Evolutionary conservation across 371 early-diverging fungal genomes (phyloP).

Genomic region (Lichtheimia hyalospora): DNA sequence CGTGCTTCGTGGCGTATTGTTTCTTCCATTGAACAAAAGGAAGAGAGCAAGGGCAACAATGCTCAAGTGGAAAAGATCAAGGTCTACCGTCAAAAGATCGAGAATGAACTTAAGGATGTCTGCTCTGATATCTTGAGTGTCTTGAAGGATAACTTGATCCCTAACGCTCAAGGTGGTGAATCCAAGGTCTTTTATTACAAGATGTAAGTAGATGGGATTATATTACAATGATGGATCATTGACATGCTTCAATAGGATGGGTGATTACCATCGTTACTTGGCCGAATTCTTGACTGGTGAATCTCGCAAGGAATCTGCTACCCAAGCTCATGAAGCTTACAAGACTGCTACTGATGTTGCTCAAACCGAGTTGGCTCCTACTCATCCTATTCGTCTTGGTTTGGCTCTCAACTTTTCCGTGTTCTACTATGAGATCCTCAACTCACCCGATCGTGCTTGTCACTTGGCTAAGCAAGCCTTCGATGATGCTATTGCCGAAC

Average conservation of each 20-base stretch:
- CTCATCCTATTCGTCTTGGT: constrained; percentile 99
- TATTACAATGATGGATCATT: neutral
- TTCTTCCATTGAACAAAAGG: constrained; percentile 98
- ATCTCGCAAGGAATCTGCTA: constrained; percentile 85
- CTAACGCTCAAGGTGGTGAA: constrained; percentile 86
- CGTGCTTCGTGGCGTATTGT: constrained; percentile 99
- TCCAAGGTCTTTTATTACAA: constrained; percentile 99
- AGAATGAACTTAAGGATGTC: constrained; percentile 91
- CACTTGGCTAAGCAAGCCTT: constrained; percentile 99
- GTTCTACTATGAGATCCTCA: constrained; percentile 99
- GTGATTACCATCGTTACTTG: constrained; percentile 99
- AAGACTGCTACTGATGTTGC: constrained; percentile 96
- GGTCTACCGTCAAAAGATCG: constrained; percentile 91
- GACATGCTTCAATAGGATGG: constrained; percentile 70
- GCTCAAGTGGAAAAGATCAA: constrained; percentile 87
- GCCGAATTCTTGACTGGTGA: constrained; percentile 96
- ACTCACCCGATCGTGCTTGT: constrained; percentile 98
- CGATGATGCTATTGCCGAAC: constrained; percentile 98
- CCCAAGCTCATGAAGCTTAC: constrained; percentile 94
- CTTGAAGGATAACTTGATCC: constrained; percentile 89
- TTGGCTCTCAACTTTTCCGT: constrained; percentile 99
- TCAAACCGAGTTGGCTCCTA: constrained; percentile 90
- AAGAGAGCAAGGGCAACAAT: constrained; percentile 89
- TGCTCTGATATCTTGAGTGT: constrained; percentile 96
- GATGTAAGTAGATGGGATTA: constrained; percentile 63